Conservation (phyloP, 305 asterid genomes). For the Fraxinus sp. region DNA sequence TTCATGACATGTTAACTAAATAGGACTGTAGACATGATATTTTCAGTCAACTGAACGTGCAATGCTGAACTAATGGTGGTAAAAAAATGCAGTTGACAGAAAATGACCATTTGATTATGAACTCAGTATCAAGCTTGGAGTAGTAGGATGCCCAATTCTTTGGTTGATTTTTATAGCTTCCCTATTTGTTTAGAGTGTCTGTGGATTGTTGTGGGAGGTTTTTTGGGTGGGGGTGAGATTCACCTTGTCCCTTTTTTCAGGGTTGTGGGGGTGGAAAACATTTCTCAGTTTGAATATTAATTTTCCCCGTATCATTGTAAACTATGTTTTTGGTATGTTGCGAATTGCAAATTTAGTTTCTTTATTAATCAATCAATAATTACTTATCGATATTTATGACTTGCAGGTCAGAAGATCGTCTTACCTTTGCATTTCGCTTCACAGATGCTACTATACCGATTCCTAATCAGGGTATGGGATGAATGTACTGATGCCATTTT, state of each 20-base stretch:
- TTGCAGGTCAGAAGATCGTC: slow-evolving; percentile 94
- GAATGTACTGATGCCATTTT: slow-evolving; percentile 23
- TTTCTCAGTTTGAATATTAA: slow-evolving; percentile 17
- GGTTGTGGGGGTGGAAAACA: slow-evolving; percentile 8
- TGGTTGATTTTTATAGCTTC: slow-evolving; percentile 22
- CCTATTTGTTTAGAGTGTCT: not conserved
- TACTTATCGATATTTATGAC: slow-evolving; percentile 13
- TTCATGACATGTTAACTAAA: slow-evolving; percentile 17
- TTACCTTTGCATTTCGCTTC: slow-evolving; percentile 94
- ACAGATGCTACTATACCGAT: slow-evolving; percentile 77
- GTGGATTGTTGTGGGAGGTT: not conserved
- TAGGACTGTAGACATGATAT: slow-evolving; percentile 20
- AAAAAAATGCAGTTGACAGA: slow-evolving; percentile 8
- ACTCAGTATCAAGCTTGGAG: slow-evolving; percentile 5
- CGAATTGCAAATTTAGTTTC: not conserved
- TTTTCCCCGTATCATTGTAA: slow-evolving; percentile 23
- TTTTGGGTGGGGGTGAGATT: not conserved
- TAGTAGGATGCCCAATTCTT: slow-evolving; percentile 14
- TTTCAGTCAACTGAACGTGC: not conserved
- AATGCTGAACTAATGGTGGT: slow-evolving; percentile 6
- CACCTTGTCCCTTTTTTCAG: not conserved
- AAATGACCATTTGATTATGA: slow-evolving; percentile 1
- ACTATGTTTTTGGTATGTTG: slow-evolving; percentile 15
- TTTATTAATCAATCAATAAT: slow-evolving; percentile 14
- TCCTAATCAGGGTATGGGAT: slow-evolving; percentile 78